Percentiles rank a stretch among this genome's conserved stretches.
These are phyloP conservation scores for Atkinsonella hypoxylon DNA, from an alignment of 2,329 filamentous ascomycete genomes.

Conservation along the genomic window DNA sequence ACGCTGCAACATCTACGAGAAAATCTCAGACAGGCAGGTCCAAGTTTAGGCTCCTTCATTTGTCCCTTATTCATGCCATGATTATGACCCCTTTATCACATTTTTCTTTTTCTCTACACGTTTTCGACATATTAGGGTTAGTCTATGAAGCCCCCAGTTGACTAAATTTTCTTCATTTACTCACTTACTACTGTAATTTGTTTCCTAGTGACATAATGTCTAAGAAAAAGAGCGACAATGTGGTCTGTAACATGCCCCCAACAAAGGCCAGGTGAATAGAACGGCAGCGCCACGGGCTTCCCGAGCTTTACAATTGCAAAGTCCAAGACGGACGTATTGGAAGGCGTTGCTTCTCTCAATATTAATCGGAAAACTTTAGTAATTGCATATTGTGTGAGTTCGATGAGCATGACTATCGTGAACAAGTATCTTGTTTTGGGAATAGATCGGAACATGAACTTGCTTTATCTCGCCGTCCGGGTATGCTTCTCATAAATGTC, in stretches of 20 bases:
- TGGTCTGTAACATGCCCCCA: neutral
- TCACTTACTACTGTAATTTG: neutral
- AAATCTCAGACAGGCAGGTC: too few relatives aligned
- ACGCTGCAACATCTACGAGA: too few relatives aligned
- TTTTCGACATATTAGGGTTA: too few relatives aligned
- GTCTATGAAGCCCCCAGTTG: neutral
- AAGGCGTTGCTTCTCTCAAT: constrained; percentile 29
- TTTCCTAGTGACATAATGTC: constrained; percentile 1
- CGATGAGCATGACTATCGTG: constrained; percentile 98
- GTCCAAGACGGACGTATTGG: constrained; percentile 5
- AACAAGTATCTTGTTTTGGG: constrained; percentile 98
- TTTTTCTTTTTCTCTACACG: neutral
- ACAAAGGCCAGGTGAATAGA: neutral
- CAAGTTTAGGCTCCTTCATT: neutral
- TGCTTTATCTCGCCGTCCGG: constrained; percentile 87
- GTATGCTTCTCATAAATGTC: constrained; percentile 52
- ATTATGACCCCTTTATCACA: neutral
- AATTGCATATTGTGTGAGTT: constrained; percentile 81
- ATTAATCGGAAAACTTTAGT: constrained; percentile 75
- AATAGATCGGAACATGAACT: constrained; percentile 84
- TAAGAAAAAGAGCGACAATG: constrained; percentile 7
- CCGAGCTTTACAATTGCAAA: constrained; percentile 5
- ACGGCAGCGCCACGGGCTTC: neutral
- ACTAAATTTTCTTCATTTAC: neutral
- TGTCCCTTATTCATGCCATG: neutral